phyloP scores from a whole-genome alignment of 1,139 yeast genomes.

The Petasospora fabianii region DNA sequence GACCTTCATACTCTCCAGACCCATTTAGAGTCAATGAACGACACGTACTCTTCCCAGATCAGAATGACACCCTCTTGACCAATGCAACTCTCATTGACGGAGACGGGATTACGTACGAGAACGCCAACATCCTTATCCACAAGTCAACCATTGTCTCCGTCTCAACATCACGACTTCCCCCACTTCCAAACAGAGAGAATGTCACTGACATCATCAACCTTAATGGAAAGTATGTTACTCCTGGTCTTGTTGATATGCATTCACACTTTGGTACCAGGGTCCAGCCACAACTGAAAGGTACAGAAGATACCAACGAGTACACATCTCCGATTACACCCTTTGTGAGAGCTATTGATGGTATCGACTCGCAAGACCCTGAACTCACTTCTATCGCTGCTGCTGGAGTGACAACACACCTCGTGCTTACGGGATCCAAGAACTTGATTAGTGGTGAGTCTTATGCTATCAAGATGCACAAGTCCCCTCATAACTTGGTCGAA shows the following conservation, averaged over 20 bases:
- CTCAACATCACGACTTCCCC: background rate
- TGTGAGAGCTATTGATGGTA: conserved; percentile 8
- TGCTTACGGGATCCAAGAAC: conserved; percentile 9
- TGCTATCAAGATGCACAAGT: conserved; percentile 6
- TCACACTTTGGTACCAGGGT: conserved; percentile 10
- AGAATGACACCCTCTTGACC: conserved; percentile 1
- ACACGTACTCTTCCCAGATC: conserved; percentile 2
- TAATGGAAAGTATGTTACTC: conserved; percentile 6
- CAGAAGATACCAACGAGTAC: conserved; percentile 11
- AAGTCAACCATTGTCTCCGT: conserved; percentile 6
- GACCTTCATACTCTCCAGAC: conserved; percentile 4
- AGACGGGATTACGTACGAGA: conserved; percentile 1
- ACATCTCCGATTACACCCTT: conserved; percentile 9
- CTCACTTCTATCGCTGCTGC: conserved; percentile 4
- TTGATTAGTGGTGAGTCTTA: conserved; percentile 8
- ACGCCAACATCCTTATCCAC: conserved; percentile 2
- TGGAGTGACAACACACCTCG: conserved; percentile 9
- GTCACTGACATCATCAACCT: conserved; percentile 1
- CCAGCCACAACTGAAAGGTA: conserved; percentile 8
- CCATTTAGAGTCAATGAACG: conserved; percentile 5
- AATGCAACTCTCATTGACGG: conserved; percentile 10
- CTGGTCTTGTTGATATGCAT: conserved; percentile 10
- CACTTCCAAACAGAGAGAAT: background rate
- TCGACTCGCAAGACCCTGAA: conserved; percentile 9
- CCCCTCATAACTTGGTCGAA: conserved; percentile 8